Base-by-base conservation (phyloP, 2,329 filamentous ascomycete species). In the Alternaria arbusti region DNA sequence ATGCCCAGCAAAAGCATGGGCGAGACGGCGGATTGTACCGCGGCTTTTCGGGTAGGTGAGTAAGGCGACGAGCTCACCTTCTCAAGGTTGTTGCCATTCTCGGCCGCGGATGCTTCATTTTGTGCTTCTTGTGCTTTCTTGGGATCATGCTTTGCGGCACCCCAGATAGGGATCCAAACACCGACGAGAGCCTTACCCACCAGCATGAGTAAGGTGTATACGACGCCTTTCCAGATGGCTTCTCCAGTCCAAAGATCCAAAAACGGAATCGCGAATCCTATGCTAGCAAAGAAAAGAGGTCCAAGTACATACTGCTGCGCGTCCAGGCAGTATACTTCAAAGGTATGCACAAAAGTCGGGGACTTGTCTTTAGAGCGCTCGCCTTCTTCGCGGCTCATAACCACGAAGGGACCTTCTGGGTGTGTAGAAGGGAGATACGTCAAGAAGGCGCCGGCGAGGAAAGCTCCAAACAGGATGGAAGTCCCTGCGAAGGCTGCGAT, bases 251-350 rank as follows among this genome's bases (percentile, higher is more conserved):
- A 77, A 3, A 77, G 68, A 55, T 72, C 68, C 15, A 74, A 30
- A 45, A 77, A 75, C 0, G 74, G 74, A 12, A 75, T 76, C 0
- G 74, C 73, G 32, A 77, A 76, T 2, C 74, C 73, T 15, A 77
- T 74, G 22, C 68, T 72, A 3, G 74, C 73, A 44, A 77, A 77
- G 68, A 76, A 77, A 13, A 76, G 58, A 8, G 74, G 74, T 51
- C 66, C 69, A n/a, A 75, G 61, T 12, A 77, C 61, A 45, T 74
- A 75, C 23, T 5, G 84, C 84, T 5, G 86, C 81, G 11, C 84
- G 61, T 10, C 87, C 58, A 3, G 84, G 82, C 17, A 86, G 75
- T 11, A 87, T 57, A 65, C 70, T 51, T 78, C 73, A 40, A 76
- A 77, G 0, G 73, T 77, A 30, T 76, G 72, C 6, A 77, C 72